phyloP scores from a whole-genome alignment of 805 yeast genomes.

The Starmerella cellae region DNA sequence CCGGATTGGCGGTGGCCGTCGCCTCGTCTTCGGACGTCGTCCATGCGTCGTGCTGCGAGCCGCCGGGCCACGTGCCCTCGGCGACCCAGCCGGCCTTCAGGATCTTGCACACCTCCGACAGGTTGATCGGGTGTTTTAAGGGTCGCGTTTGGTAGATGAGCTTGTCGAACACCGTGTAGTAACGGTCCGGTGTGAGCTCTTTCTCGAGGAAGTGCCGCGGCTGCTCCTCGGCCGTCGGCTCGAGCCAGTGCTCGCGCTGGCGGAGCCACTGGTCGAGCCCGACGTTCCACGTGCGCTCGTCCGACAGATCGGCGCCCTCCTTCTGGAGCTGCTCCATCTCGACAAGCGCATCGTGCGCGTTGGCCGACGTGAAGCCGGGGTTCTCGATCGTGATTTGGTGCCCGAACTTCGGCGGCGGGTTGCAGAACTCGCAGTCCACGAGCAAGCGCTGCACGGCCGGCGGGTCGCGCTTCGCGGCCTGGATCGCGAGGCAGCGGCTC shows the following conservation, averaged over 20 bases:
- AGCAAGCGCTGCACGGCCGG: constrained; percentile 22
- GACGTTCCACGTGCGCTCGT: constrained; percentile 33
- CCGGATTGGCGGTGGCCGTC: not conserved
- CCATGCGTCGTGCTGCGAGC: constrained; percentile 21
- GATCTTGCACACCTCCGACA: constrained; percentile 56
- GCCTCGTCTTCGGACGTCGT: constrained; percentile 15
- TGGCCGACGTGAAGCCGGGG: constrained; percentile 16
- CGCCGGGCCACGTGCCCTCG: constrained; percentile 50
- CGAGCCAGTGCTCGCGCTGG: constrained; percentile 54
- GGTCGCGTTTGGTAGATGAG: constrained; percentile 58
- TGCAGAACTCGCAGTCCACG: constrained; percentile 25
- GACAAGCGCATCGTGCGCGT: constrained; percentile 7
- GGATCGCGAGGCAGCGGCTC: constrained; percentile 21
- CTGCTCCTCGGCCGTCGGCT: constrained; percentile 19
- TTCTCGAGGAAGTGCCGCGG: constrained; percentile 20
- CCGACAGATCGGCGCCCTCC: constrained; percentile 16
- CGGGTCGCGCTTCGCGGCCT: constrained; percentile 23
- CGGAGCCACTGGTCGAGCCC: constrained; percentile 59
- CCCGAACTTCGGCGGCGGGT: constrained; percentile 23
- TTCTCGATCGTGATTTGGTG: constrained; percentile 10
- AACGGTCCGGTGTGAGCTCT: constrained; percentile 25
- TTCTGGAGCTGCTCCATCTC: constrained; percentile 12
- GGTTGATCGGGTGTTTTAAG: constrained; percentile 56
- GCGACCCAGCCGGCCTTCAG: constrained; percentile 78
- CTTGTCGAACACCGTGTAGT: constrained; percentile 43